Percentiles rank a stretch among this genome's conserved stretches.
Evolutionary conservation across 805 yeast species (phyloP).

Genomic region (Metschnikowia santaceciliae): DNA sequence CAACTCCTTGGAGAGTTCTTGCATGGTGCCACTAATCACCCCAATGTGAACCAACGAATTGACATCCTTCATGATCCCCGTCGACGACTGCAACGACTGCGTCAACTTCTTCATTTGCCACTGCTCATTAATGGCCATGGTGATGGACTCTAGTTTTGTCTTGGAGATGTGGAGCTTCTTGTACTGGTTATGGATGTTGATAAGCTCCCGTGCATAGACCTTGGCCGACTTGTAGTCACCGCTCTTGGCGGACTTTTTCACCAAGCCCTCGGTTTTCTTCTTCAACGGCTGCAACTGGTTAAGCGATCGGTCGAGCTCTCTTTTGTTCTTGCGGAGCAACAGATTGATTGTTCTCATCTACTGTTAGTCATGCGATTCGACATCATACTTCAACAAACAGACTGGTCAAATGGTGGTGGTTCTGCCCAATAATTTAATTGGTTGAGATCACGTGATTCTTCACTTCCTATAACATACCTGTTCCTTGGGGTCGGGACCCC

Average conservation of each 20-base stretch:
- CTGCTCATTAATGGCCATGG: constrained; percentile 87
- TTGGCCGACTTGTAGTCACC: constrained; percentile 73
- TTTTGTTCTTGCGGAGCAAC: constrained; percentile 74
- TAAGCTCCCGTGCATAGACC: constrained; percentile 77
- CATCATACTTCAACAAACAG: too few relatives aligned
- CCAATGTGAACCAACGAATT: constrained; percentile 76
- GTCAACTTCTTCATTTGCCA: constrained; percentile 81
- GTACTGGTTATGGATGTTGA: constrained; percentile 68
- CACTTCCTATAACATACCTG: constrained; percentile 44
- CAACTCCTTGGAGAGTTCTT: constrained; percentile 79
- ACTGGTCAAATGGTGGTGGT: background rate
- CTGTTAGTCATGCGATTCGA: constrained; percentile 3
- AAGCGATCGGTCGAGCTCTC: constrained; percentile 80
- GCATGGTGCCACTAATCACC: constrained; percentile 75
- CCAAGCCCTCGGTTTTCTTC: constrained; percentile 71
- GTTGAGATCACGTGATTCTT: background rate
- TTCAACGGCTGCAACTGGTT: constrained; percentile 55
- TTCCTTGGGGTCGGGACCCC: constrained; percentile 97
- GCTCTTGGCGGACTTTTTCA: constrained; percentile 70
- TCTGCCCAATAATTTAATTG: background rate
- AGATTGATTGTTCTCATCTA: constrained; percentile 71
- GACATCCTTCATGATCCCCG: constrained; percentile 85
- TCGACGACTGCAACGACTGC: constrained; percentile 72
- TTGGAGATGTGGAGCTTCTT: constrained; percentile 71
- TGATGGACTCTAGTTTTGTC: constrained; percentile 81